Evolutionary conservation across 306 rosid species (phyloP).

Genomic region (Prunus fruticosa): DNA sequence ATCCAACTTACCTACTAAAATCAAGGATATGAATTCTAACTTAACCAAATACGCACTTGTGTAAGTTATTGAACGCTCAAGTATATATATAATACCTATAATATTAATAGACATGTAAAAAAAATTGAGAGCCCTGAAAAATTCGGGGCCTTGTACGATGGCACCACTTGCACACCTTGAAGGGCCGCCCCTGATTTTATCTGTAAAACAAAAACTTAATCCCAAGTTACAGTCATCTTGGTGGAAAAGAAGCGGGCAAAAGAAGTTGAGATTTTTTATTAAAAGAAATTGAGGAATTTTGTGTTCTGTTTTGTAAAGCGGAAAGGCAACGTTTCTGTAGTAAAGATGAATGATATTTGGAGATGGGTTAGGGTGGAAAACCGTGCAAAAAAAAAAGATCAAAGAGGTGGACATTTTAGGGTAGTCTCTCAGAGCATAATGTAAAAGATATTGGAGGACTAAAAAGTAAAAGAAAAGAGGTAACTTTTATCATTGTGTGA

Average conservation of each 20-base stretch:
- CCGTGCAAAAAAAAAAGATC: conserved; percentile 17
- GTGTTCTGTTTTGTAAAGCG: neutral
- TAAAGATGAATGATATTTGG: neutral
- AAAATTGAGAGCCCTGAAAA: too few relatives aligned
- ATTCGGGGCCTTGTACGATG: too few relatives aligned
- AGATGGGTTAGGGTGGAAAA: conserved; percentile 28
- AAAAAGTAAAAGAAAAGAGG: conserved; percentile 72
- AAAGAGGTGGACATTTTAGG: conserved; percentile 50
- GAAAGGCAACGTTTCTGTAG: neutral
- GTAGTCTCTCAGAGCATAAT: conserved; percentile 45
- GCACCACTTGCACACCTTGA: too few relatives aligned
- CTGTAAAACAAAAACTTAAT: too few relatives aligned
- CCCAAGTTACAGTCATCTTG: neutral
- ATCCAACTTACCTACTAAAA: too few relatives aligned
- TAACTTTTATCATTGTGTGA: conserved; percentile 64
- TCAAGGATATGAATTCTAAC: too few relatives aligned
- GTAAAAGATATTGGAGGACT: conserved; percentile 76
- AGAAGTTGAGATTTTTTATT: too few relatives aligned
- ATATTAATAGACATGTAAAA: too few relatives aligned
- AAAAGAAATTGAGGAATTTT: neutral
- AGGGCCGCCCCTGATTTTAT: too few relatives aligned
- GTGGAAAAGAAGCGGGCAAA: neutral
- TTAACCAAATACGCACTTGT: too few relatives aligned
- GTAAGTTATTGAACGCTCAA: too few relatives aligned
- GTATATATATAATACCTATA: too few relatives aligned